Conservation (phyloP, 228 moss, liverwort and hornwort species). For the Sphagnum fallax region DNA sequence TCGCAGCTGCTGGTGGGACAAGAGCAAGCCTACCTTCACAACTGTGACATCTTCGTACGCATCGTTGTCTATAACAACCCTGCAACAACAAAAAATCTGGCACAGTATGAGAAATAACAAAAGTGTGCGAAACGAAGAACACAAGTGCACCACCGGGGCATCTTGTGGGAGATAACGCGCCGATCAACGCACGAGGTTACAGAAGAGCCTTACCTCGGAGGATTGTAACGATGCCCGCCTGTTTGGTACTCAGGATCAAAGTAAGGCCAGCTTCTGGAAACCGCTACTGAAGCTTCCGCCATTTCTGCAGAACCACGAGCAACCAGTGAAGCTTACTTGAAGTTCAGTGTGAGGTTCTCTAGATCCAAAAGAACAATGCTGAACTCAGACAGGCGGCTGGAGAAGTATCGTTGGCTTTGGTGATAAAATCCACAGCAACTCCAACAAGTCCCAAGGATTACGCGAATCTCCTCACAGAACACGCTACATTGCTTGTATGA, state of each 20-base stretch:
- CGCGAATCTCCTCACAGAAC: too few species aligned
- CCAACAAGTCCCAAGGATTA: too few species aligned
- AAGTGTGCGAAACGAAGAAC: background rate
- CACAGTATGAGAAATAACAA: background rate
- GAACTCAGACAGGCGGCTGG: too few species aligned
- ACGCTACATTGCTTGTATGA: too few species aligned
- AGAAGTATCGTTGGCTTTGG: too few species aligned
- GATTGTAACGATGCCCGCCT: background rate
- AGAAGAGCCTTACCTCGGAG: background rate
- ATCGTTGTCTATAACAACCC: conserved; percentile 5
- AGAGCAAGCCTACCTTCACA: conserved; percentile 1
- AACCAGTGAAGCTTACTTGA: too few species aligned
- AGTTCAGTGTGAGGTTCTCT: too few species aligned
- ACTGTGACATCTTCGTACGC: conserved; percentile 1
- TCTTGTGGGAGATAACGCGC: conserved; percentile 2
- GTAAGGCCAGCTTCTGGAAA: background rate
- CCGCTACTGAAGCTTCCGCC: background rate
- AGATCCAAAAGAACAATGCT: too few species aligned
- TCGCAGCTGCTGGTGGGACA: background rate
- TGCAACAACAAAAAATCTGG: background rate
- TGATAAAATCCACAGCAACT: too few species aligned
- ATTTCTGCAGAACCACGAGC: too few species aligned
- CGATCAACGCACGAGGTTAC: too few species aligned
- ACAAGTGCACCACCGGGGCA: background rate
- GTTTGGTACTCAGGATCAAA: conserved; percentile 2